Evolutionary conservation across 768 basidiomycete genomes (phyloP).

Genomic region (Leucogyrophana mollusca): DNA sequence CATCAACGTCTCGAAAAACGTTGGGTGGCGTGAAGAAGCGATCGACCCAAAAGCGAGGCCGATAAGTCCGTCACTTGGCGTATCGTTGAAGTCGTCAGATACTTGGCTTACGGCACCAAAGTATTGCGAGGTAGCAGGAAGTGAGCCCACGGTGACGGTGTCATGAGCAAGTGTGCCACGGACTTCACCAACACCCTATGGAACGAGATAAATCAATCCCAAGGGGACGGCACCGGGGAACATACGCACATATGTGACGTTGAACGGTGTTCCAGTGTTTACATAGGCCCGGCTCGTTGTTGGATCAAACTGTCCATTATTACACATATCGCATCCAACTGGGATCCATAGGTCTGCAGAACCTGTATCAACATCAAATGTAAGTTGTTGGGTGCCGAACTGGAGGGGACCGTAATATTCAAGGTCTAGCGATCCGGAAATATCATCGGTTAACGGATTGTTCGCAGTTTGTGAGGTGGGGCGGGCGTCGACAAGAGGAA

Average conservation of each 20-base stretch:
- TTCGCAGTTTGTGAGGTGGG: not conserved
- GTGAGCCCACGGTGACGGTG: slow-evolving; percentile 44
- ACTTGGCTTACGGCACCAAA: slow-evolving; percentile 52
- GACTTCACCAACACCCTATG: slow-evolving; percentile 53
- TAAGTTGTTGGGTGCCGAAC: slow-evolving; percentile 58
- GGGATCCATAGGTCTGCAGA: slow-evolving; percentile 66
- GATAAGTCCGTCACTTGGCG: slow-evolving; percentile 56
- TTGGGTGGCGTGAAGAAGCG: slow-evolving; percentile 41
- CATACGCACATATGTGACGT: slow-evolving; percentile 43
- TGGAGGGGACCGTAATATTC: slow-evolving; percentile 43
- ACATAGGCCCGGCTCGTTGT: slow-evolving; percentile 41
- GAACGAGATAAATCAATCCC: not conserved
- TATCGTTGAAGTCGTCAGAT: slow-evolving; percentile 47
- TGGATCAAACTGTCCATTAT: slow-evolving; percentile 36
- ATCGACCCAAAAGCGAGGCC: slow-evolving; percentile 65
- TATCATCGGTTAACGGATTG: slow-evolving; percentile 37
- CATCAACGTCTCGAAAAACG: slow-evolving; percentile 67
- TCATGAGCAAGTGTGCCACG: slow-evolving; percentile 50
- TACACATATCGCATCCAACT: slow-evolving; percentile 37
- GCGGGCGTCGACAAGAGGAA: not conserved
- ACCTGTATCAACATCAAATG: slow-evolving; percentile 68
- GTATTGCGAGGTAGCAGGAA: slow-evolving; percentile 46
- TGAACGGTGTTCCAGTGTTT: slow-evolving; percentile 30
- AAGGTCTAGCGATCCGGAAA: slow-evolving; percentile 38
- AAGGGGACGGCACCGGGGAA: not conserved